Percentiles rank a stretch among this genome's conserved stretches.
These are phyloP conservation scores for Mucor irregularis DNA, from an alignment of 371 early-diverging fungal species.

Conservation along the genomic window DNA sequence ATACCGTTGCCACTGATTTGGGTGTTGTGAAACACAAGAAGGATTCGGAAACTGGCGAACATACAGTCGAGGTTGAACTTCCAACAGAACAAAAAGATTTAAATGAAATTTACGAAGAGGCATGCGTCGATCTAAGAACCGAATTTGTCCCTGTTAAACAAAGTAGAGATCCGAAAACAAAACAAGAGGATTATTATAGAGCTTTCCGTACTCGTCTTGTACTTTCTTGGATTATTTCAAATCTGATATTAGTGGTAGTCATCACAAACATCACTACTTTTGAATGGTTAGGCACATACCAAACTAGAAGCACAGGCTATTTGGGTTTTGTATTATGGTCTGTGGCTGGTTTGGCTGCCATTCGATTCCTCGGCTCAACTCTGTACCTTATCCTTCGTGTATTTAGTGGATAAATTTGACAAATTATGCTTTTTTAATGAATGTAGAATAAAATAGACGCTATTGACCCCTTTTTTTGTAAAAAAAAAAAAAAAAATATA, in stretches of 20 bases:
- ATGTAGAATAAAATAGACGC: neutral
- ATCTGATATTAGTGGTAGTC: constrained; percentile 64
- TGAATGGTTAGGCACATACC: constrained; percentile 33
- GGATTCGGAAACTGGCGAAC: constrained; percentile 32
- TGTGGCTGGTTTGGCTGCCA: constrained; percentile 69
- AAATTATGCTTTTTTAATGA: neutral
- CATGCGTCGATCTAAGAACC: constrained; percentile 49
- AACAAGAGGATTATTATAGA: constrained; percentile 85
- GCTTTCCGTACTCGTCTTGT: constrained; percentile 82
- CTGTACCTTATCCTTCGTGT: constrained; percentile 61
- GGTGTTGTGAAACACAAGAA: constrained; percentile 47
- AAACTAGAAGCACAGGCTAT: constrained; percentile 42
- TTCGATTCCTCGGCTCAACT: constrained; percentile 78
- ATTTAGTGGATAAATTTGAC: constrained; percentile 2
- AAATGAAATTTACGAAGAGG: constrained; percentile 71
- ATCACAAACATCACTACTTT: constrained; percentile 36
- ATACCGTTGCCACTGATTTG: constrained; percentile 44
- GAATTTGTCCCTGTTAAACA: constrained; percentile 50
- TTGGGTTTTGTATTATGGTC: constrained; percentile 84
- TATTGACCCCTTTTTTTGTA: too few species aligned
- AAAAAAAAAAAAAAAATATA: neutral
- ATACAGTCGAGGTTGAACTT: constrained; percentile 59
- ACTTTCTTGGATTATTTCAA: constrained; percentile 80
- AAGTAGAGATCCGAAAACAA: constrained; percentile 69
- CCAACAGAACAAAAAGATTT: constrained; percentile 79